Conservation (phyloP, 2,329 filamentous ascomycete species). For the Fusarium palustre region DNA sequence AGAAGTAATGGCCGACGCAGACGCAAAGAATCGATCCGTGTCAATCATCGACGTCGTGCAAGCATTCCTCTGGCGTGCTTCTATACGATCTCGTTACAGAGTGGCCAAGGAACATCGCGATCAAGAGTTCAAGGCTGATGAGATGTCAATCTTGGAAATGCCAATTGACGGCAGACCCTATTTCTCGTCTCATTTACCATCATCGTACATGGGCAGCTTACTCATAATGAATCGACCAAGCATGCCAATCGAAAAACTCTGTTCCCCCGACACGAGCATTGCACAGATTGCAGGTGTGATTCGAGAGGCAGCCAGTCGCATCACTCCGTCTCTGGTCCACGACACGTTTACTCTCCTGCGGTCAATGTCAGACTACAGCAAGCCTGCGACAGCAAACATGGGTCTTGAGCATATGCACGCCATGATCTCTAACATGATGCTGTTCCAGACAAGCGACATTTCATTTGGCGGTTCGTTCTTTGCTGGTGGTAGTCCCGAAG, state of each 20-base stretch:
- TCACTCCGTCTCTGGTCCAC: constrained; percentile 6
- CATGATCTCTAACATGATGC: constrained; percentile 19
- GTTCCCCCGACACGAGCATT: not conserved
- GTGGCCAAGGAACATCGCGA: constrained; percentile 5
- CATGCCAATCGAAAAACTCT: constrained; percentile 3
- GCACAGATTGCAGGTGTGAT: constrained; percentile 2
- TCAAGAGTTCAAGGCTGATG: not conserved
- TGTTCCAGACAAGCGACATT: constrained; percentile 9
- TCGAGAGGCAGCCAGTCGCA: constrained; percentile 5
- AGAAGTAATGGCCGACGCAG: not conserved
- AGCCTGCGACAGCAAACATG: constrained; percentile 21
- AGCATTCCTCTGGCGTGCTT: constrained; percentile 18
- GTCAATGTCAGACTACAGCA: constrained; percentile 15
- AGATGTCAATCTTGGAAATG: constrained; percentile 17
- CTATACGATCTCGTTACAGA: constrained; percentile 6
- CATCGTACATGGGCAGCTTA: constrained; percentile 14
- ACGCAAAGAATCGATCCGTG: not conserved
- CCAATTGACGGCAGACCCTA: constrained; percentile 14
- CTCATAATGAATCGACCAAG: constrained; percentile 2
- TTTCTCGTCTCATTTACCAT: constrained; percentile 8
- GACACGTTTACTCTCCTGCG: constrained; percentile 4
- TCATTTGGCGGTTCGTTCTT: constrained; percentile 14
- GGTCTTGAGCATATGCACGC: constrained; percentile 15
- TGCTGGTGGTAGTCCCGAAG: constrained; percentile 5
- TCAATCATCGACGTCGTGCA: constrained; percentile 6